Evolutionary conservation across 2,329 filamentous ascomycete genomes (phyloP).

Genomic region (Phaeomoniella chlamydospora): DNA sequence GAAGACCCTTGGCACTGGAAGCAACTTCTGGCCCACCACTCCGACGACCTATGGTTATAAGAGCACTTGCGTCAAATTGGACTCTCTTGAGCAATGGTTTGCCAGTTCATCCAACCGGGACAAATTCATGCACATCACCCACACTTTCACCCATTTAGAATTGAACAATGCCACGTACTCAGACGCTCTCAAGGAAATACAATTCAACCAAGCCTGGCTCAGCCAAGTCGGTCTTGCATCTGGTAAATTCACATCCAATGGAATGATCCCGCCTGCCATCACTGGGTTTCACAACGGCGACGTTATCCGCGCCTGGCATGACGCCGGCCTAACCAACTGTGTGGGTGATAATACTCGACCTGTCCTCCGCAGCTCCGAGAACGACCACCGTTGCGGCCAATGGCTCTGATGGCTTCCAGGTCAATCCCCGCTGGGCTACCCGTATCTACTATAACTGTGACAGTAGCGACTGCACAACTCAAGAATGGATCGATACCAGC

Average conservation of each 20-base stretch:
- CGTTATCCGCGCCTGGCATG: slow-evolving; percentile 42
- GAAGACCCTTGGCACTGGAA: slow-evolving; percentile 36
- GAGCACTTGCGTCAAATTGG: slow-evolving; percentile 32
- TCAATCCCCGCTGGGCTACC: slow-evolving; percentile 46
- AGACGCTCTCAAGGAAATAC: slow-evolving; percentile 42
- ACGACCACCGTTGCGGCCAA: slow-evolving; percentile 34
- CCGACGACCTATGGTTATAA: slow-evolving; percentile 34
- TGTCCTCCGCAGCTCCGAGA: slow-evolving; percentile 35
- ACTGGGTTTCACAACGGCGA: slow-evolving; percentile 52
- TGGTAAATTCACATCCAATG: slow-evolving; percentile 34
- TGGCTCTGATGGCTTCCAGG: slow-evolving; percentile 39
- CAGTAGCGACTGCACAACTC: slow-evolving; percentile 37
- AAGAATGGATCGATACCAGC: slow-evolving; percentile 48
- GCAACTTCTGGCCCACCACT: slow-evolving; percentile 30
- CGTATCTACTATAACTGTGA: slow-evolving; percentile 54
- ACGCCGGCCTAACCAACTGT: slow-evolving; percentile 43
- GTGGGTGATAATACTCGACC: slow-evolving; percentile 51
- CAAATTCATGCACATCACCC: slow-evolving; percentile 43
- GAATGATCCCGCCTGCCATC: slow-evolving; percentile 48
- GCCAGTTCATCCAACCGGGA: slow-evolving; percentile 33
- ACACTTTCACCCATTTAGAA: slow-evolving; percentile 47
- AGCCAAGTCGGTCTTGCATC: slow-evolving; percentile 32
- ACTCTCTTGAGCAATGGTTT: slow-evolving; percentile 41
- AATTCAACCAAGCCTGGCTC: slow-evolving; percentile 46
- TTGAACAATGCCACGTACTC: slow-evolving; percentile 46